Evolutionary conservation across 495 filamentous ascomycete genomes (phyloP).

Genomic region (Astrocystis sublimbata): DNA sequence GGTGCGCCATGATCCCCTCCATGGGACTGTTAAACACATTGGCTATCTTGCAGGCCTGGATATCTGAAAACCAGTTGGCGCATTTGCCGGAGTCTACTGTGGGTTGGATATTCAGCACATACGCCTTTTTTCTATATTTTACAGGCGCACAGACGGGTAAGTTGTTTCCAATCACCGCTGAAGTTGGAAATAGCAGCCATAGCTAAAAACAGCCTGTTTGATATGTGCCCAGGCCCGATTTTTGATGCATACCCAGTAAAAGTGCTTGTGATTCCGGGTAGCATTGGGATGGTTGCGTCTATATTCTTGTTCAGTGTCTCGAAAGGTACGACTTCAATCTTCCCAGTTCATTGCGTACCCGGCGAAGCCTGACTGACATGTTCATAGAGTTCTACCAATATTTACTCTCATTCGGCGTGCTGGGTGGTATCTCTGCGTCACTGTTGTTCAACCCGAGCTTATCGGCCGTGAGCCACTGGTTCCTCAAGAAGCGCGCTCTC

Average conservation of each 20-base stretch:
- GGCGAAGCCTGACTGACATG: constrained; percentile 31
- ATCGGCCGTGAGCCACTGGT: constrained; percentile 64
- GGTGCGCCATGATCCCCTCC: constrained; percentile 61
- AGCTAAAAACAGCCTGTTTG: neutral
- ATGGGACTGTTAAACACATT: constrained; percentile 66
- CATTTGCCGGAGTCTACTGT: constrained; percentile 56
- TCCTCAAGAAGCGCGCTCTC: constrained; percentile 58
- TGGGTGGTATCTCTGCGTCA: constrained; percentile 58
- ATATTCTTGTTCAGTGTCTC: constrained; percentile 57
- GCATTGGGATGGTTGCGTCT: constrained; percentile 50
- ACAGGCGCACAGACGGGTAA: constrained; percentile 60
- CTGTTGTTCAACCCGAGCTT: constrained; percentile 61
- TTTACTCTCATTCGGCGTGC: constrained; percentile 59
- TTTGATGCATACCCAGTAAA: constrained; percentile 65
- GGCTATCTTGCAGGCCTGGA: constrained; percentile 65
- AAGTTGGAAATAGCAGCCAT: neutral
- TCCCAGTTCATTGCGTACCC: constrained; percentile 7
- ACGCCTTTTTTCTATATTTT: constrained; percentile 65
- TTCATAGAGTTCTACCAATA: constrained; percentile 63
- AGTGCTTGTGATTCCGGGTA: constrained; percentile 53
- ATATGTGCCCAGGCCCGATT: constrained; percentile 57
- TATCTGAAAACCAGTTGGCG: constrained; percentile 58
- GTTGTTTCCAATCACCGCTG: neutral
- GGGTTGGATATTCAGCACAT: constrained; percentile 65
- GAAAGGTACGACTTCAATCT: constrained; percentile 30